Evolutionary conservation across 1,139 yeast species (phyloP).

Genomic region (Kurtzmaniella quercitrusa): DNA sequence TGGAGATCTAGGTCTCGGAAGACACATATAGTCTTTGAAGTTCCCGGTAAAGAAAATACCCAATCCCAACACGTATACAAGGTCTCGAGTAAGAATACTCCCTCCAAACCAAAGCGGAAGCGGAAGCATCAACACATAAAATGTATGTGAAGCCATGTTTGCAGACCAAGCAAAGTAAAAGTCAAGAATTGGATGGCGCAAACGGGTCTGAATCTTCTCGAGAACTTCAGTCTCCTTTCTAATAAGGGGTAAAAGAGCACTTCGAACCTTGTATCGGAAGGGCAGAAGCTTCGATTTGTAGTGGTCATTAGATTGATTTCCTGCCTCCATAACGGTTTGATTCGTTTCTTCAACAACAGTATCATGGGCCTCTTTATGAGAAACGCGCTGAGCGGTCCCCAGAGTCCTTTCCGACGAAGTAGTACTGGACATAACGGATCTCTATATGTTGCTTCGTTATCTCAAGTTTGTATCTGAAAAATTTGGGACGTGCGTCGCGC

Average conservation of each 20-base stretch:
- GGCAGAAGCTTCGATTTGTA: slow-evolving; percentile 59
- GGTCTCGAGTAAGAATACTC: slow-evolving; percentile 55
- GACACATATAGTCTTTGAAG: slow-evolving; percentile 78
- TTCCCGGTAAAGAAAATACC: slow-evolving; percentile 82
- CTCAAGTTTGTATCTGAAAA: neutral
- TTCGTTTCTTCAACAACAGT: neutral
- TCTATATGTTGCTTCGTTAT: no score
- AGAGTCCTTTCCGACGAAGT: neutral
- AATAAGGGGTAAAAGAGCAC: slow-evolving; percentile 53
- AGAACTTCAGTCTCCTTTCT: slow-evolving; percentile 65
- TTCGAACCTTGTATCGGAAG: slow-evolving; percentile 55
- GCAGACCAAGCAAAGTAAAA: slow-evolving; percentile 86
- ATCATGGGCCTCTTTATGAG: neutral
- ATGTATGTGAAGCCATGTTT: slow-evolving; percentile 87
- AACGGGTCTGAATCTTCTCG: slow-evolving; percentile 49
- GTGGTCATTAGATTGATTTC: slow-evolving; percentile 63
- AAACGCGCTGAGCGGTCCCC: neutral
- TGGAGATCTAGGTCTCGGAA: slow-evolving; percentile 91
- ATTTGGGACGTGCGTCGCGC: neutral
- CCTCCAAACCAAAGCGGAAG: slow-evolving; percentile 83
- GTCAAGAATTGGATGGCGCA: slow-evolving; percentile 57
- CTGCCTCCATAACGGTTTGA: slow-evolving; percentile 51
- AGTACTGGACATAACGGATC: neutral
- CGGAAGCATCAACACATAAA: slow-evolving; percentile 86
- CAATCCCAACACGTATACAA: slow-evolving; percentile 73